phyloP scores from a whole-genome alignment of 805 yeast genomes.

The Nakazawaea sp. region DNA sequence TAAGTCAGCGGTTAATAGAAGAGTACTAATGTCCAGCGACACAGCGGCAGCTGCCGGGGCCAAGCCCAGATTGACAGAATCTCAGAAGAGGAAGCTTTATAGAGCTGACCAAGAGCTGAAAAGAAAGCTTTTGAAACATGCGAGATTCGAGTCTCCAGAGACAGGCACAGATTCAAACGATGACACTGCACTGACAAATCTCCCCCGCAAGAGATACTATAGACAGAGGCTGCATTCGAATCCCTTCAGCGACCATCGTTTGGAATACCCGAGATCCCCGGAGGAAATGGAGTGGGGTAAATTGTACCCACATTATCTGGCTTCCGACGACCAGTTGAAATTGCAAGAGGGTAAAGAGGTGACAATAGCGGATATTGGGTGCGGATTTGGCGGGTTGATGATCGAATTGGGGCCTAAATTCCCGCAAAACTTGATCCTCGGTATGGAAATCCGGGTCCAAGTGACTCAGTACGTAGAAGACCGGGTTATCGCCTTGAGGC shows the following conservation, averaged over 20 bases:
- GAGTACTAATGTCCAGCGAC: too few relatives aligned
- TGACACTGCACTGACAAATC: constrained; percentile 4
- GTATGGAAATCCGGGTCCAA: constrained; percentile 97
- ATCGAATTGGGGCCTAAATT: constrained; percentile 73
- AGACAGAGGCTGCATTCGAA: constrained; percentile 97
- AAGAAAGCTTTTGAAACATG: constrained; percentile 37
- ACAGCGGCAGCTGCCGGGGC: too few relatives aligned
- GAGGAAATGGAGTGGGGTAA: constrained; percentile 81
- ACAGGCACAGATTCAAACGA: constrained; percentile 7
- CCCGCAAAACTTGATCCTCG: constrained; percentile 70
- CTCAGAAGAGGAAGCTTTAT: constrained; percentile 40
- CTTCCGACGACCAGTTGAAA: too few relatives aligned
- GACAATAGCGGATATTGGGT: constrained; percentile 92
- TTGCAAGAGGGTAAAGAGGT: constrained; percentile 42
- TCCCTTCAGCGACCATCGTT: constrained; percentile 91
- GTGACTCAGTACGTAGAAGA: constrained; percentile 97
- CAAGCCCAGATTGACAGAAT: constrained; percentile 9
- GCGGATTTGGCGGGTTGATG: constrained; percentile 93
- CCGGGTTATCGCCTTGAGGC: constrained; percentile 82
- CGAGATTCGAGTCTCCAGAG: constrained; percentile 28
- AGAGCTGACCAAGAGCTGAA: constrained; percentile 39
- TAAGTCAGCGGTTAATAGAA: too few relatives aligned
- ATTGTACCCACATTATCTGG: constrained; percentile 58
- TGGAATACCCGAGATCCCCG: constrained; percentile 83
- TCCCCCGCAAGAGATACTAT: constrained; percentile 58